Base-by-base conservation (phyloP, 2,329 filamentous ascomycete species). In the Alternaria tenuissima region DNA sequence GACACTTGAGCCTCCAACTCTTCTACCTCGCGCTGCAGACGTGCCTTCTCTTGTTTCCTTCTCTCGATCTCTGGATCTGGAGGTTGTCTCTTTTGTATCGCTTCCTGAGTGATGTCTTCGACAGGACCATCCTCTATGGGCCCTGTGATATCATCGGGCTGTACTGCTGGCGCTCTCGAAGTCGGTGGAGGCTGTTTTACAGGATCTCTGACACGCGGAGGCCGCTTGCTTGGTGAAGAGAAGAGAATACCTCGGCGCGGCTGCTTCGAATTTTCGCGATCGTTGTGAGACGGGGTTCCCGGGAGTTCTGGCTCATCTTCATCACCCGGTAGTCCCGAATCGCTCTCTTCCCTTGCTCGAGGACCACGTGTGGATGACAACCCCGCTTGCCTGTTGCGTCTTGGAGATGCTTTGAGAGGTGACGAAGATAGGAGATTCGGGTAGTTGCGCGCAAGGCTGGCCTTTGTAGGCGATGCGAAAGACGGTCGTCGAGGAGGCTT, bases 401-500 rank as follows among this genome's bases (percentile, higher is more conserved):
- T 51, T 12, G 57, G 53, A 26, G 57, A 60, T 47, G 39, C 53
- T 4, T 32, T 52, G 14, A 60, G 46, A 38, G 55, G 65, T 6
- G 65, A 65, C n/a, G 60, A 57, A 5, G 64, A 62, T 16, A 67
- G 65, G 2, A 79, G 64, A 38, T 68, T 71, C 4, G 78, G 77
- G 56, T 80, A 77, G 62, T 73, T 77, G 55, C 78, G 77, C 59
- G 78, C 68, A 26, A 79, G 72, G 53, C 75, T 80, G 22, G 78
- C 74, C 70, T 78, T 79, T 3, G 77, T 80, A 16, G 78, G 78
- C 18, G 78, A 80, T 46, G 73, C 72, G 52, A 74, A 80, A 3
- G 78, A 80, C 0, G 76, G 70, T 49, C 77, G 68, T 55, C 74
- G 69, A 22, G 76, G 72, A 38, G 71, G 72, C 52, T 76, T 71